Evolutionary conservation across 2,329 filamentous ascomycete species (phyloP), one percentile per base, ranked within the genome.

Genomic region (Cercospora sp.): DNA sequence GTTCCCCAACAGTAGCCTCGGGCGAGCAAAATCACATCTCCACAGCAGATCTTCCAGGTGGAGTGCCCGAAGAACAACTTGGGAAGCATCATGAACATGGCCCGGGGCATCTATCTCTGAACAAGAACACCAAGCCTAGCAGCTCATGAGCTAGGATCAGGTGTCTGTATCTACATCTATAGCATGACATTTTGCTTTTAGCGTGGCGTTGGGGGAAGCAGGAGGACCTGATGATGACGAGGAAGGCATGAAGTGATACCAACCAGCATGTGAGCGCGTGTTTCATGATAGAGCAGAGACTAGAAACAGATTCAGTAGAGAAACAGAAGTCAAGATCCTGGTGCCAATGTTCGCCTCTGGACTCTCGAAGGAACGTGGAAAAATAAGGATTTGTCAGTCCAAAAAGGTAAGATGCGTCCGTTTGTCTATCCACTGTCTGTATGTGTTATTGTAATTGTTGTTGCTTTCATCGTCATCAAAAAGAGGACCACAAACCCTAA

Each of bases 1-100:
- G 33, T 72, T 77, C 12, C 71, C 72, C 18, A 74, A 77, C 2
- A 68, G 65, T 68, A 13, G 55, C 33, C 33, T 63, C 30, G 7
- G 68, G 68, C 9, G 62, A 64, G 33, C 62, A 59, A 59, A 30
- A 23, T 10, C 78, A 79, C 64, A 73, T 80, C 10, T 77, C 77
- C 0, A 83, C 81, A 1, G 72, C 75, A n/a, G 78, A 80, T n/a
- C 73, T 83, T 3, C 81, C 82, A 0, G 81, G 76, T 42, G 82
- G 82, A 2, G 73, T 74, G 26, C 79, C 80, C 10, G 80, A 82
- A 69, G 73, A 76, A 7, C 75, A 83, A 58, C 74, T 81, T 73
- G 76, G 79, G 60, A 68, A 64, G 42, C 62, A 65, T 26, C 63
- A 65, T 28, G 68, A 70, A 42, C 68, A 69, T 60, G 64, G 55